Base-by-base conservation (phyloP, 108 stramenopile species). In the Conticribra weissflogii region DNA sequence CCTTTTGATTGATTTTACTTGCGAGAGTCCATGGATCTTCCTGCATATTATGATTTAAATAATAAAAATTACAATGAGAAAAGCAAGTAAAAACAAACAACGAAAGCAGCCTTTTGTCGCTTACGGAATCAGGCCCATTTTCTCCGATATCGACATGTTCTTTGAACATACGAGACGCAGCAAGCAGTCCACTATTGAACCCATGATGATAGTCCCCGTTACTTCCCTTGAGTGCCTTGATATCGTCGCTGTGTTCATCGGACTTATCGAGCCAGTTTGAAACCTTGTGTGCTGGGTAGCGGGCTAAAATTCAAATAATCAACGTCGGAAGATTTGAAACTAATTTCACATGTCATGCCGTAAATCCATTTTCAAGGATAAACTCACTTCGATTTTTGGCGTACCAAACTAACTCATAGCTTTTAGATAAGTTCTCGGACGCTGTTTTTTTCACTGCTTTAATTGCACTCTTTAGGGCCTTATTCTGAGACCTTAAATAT, bases 181-280 rank as follows among this genome's bases (percentile, higher is more conserved):
- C 81, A 49, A 82, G 77, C 9, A 82, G 60, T 27, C 81, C 81
- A 59, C 75, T 61, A 46, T 82, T 70, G 41, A 82, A 69, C 23
- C 81, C 81, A 65, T 82, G 81, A 30, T 82, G 72, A 47, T 63
- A 82, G 62, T 78, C 76, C 51, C 72, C 76, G 41, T 82, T 76
- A 27, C 52, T 71, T 23, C 74, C 64, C 22, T 56, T 34, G 19
- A 82, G 66, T 28, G 74, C 73, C 23, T 72, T 61, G 34, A 82
- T 71, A 18, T 82, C 81, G 3, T 74, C 61, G 14, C 47, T 61
- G 53, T 82, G 72, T 18, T 82, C 72, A 36, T 78, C 32, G 27
- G 79, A 73, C 22, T 55, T 36, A 1, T 82, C 72, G 36, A 82
- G 72, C 48, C 71, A 72, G 34, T 82, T 68, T 7, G 66, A 78